A percentile compares a stretch with the other conserved stretches of the same genome.
Conservation (phyloP, 306 rosid species). For the Pyrus communis region DNA sequence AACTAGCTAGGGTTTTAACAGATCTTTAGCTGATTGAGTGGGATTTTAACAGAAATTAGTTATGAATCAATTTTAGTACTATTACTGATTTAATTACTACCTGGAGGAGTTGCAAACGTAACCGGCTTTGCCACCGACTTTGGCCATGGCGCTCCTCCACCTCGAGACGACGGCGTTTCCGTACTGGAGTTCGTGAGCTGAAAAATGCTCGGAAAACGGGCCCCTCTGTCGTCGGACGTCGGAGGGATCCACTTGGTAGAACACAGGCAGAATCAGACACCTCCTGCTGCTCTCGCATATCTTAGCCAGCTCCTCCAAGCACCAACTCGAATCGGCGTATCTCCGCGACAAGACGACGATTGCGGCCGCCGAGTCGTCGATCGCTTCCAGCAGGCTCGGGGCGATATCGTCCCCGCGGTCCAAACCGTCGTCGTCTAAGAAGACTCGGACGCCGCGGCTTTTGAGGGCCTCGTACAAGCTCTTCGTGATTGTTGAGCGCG, state of each 20-base stretch:
- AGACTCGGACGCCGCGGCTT: constrained; percentile 26
- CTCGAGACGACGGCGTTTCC: no score
- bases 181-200: no score
- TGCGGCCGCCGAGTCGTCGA: constrained; percentile 53
- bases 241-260: no score
- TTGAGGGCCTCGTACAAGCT: constrained; percentile 26
- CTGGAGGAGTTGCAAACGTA: no score
- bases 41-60: background rate
- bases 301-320: constrained; percentile 43
- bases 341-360: constrained; percentile 31
- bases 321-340: constrained; percentile 41
- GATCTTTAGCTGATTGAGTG: background rate
- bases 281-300: constrained; percentile 30
- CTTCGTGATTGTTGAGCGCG: constrained; percentile 20
- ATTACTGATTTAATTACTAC: no score
- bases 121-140: no score
- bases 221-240: constrained; percentile 25
- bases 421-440: constrained; percentile 38
- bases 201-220: constrained; percentile 17
- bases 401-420: constrained; percentile 35
- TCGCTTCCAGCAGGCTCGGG: constrained; percentile 37
- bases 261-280: constrained; percentile 15
- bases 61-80: background rate
- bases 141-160: no score
- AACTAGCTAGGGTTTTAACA: background rate